Evolutionary conservation across 176 grass and related monocot genomes (phyloP).

Genomic region (Bonia amplexicaulis): DNA sequence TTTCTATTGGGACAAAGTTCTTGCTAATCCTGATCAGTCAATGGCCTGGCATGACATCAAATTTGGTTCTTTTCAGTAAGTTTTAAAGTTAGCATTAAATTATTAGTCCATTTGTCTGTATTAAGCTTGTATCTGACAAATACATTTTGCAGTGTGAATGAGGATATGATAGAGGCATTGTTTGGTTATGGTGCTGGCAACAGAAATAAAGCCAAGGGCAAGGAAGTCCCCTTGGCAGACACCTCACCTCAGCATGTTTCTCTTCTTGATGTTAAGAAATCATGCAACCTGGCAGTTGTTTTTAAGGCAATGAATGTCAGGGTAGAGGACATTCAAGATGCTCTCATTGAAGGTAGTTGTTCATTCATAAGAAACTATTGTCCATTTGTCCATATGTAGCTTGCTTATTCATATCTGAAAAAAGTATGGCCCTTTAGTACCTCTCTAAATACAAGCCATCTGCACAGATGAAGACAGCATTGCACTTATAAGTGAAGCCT

Average conservation of each 20-base stretch:
- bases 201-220: conserved; percentile 31
- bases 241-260: conserved; percentile 43
- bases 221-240: conserved; percentile 22
- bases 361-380: background rate
- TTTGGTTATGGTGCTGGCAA: conserved; percentile 65
- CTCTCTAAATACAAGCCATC: background rate
- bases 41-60: conserved; percentile 94
- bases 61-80: conserved; percentile 97
- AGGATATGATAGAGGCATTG: conserved; percentile 82
- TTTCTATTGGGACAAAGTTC: conserved; percentile 95
- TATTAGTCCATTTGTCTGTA: background rate
- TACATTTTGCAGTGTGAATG: conserved; percentile 58
- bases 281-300: conserved; percentile 79
- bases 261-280: conserved; percentile 91
- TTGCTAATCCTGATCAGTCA: conserved; percentile 77
- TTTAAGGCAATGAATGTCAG: conserved; percentile 85
- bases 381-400: background rate
- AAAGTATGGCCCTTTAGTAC: background rate
- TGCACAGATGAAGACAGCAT: background rate
- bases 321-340: conserved; percentile 54
- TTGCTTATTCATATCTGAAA: background rate
- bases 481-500: background rate
- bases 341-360: conserved; percentile 68
- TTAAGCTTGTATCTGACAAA: conserved; percentile 15
- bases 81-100: background rate